phyloP scores from a whole-genome alignment of 2,329 filamentous ascomycete species.

The Parafenestella ontariensis region DNA sequence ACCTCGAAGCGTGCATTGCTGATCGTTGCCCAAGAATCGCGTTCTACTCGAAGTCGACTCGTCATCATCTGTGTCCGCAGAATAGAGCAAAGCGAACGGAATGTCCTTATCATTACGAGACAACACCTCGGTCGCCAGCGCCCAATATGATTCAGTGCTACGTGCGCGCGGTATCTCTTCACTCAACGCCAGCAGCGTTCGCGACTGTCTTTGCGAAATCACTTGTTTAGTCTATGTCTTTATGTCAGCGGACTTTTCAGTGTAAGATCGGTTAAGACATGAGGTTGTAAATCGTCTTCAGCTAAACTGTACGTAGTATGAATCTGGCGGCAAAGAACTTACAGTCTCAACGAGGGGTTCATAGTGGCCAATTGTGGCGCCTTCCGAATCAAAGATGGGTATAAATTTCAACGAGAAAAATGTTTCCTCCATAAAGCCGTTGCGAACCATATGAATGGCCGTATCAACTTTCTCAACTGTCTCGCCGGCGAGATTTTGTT shows the following conservation, averaged over 20 bases:
- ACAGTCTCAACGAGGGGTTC: constrained; percentile 82
- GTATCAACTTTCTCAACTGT: constrained; percentile 65
- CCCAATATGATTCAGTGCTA: constrained; percentile 74
- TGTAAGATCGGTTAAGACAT: too few species aligned
- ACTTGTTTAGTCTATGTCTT: constrained; percentile 21
- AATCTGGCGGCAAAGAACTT: too few species aligned
- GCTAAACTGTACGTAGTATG: too few species aligned
- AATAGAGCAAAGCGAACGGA: constrained; percentile 36
- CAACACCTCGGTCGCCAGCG: constrained; percentile 69
- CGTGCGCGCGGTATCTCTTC: constrained; percentile 74
- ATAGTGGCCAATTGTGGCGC: constrained; percentile 74
- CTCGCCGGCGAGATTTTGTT: constrained; percentile 29
- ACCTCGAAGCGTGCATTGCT: constrained; percentile 31
- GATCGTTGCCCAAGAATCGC: constrained; percentile 8
- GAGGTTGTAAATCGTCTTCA: not conserved
- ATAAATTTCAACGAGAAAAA: constrained; percentile 83
- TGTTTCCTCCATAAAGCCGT: constrained; percentile 74
- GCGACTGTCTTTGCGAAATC: constrained; percentile 13
- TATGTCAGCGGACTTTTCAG: constrained; percentile 2
- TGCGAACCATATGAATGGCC: constrained; percentile 71
- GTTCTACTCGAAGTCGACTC: constrained; percentile 10
- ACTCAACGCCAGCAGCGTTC: constrained; percentile 43
- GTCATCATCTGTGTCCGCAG: constrained; percentile 22
- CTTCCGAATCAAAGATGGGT: constrained; percentile 73
- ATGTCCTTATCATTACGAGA: constrained; percentile 68